Base-by-base conservation (phyloP, 495 filamentous ascomycete species). In the Jackrogersella multiformis region DNA sequence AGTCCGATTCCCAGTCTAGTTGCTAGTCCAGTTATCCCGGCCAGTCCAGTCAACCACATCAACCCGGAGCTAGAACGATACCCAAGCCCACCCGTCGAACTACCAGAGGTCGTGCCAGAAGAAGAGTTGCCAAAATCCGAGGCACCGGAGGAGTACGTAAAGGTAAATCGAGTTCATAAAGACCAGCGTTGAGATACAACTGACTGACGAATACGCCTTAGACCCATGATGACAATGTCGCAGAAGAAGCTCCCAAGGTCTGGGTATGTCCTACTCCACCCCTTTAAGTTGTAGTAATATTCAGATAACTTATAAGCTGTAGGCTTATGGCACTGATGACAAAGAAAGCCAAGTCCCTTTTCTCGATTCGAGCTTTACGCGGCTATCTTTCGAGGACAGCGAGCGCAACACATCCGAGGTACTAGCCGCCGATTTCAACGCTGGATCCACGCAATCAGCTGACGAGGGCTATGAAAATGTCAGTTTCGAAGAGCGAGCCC, bases 351-450 rank as follows among this genome's bases (percentile, higher is more conserved):
- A 56, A 24, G 54, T 53, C 16, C 35, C 34, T 45, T 44, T 57
- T 58, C 42, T 54, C 9, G 53, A 58, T 26, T 53, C 61, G 20
- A 45, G 34, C 28, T 34, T 57, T 44, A 58, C 61, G 36, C 53
- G 36, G 45, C 10, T 51, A 28, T 65, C 61, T 28, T 56, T 58
- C 21, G 61, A 65, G 18, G 38, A 53, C 36, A 36, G 36, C 21
- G 45, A 65, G n/a, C 53, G 38, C 7, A 42, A 58, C 55, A 28
- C 46, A 26, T 65, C 61, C 45, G 38, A 58, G 36, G 61, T 46
- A 45, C 36, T 34, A 52, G 45, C 53, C 4, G 54, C 35, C 28
- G 44, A 57, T 34, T 44, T 58, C 30, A 58, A 57, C 44, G 45
- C 56, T 55, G 56, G 35, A n/a, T 60, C 56, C 30, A 53, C 63